Evolutionary conservation across 2,329 filamentous ascomycete genomes (phyloP), one percentile per base, ranked within the genome.

Genomic region (Neurospora sp.): DNA sequence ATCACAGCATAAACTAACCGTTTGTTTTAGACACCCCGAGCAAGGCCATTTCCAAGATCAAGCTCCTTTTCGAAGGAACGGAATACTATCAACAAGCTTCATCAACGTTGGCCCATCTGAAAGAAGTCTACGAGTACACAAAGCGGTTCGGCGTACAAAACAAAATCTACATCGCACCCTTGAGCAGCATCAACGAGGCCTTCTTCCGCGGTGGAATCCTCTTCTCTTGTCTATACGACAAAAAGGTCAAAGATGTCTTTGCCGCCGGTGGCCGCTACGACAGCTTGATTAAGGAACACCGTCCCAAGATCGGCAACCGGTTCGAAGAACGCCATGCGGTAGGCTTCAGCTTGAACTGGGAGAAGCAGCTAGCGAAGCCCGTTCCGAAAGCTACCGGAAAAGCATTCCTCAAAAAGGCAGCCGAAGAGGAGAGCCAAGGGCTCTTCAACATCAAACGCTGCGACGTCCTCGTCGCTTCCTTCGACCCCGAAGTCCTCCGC

Each of bases 221-320:
- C 62, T 98, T 99, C 78, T 92, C 96, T 72, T 97, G 93, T 76
- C 82, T 97, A 2, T 93, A 94, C 73, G 95, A 98, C 78, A 89
- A 87, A 72, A 96, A 93, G 78, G 87, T 90, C 72, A 89, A 87
- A 74, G 91, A 96, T 74, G 92, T 98, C 0, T 93, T 98, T 76
- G 96, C 95, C 6, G 96, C 94, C 39, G 96, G 96, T 67, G 96
- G 96, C 2, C 88, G 96, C 67, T 99, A 99, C 78, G 96, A 99
- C 78, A 88, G 89, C 66, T 82, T 99, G 23, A 95, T 99, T 73
- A 89, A 89, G 77, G 92, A 96, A 71, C 92, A 96, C 76, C 87
- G 90, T 8, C 91, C 92, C 5, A 90, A 89, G 73, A 86, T 89
- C 57, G 84, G 88, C 52, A 85, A 84, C 33, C 86, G 86, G 70